phyloP scores from a whole-genome alignment of 495 filamentous ascomycete genomes.

The Penicillium cosmopolitanum region DNA sequence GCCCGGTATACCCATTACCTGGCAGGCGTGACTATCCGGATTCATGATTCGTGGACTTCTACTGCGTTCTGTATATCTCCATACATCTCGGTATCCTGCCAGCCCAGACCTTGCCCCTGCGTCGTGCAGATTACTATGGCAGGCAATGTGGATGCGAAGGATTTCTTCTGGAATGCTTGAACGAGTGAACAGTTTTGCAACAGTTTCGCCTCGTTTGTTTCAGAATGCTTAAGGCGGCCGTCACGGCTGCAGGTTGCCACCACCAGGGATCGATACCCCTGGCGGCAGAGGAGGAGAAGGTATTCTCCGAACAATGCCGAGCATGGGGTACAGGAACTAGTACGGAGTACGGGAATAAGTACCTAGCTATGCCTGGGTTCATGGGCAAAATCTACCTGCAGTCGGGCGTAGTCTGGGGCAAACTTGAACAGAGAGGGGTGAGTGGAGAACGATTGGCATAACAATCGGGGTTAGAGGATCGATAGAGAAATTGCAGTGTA shows the following conservation, averaged over 20 bases:
- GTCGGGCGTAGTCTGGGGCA: neutral
- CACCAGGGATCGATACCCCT: slow-evolving; percentile 3
- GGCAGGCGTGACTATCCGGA: neutral
- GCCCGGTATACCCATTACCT: neutral
- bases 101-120: neutral
- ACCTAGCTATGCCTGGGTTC: neutral
- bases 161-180: slow-evolving; percentile 21
- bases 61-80: neutral
- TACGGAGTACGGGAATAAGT: neutral
- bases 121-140: slow-evolving; percentile 1
- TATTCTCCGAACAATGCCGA: neutral
- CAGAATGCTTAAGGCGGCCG: slow-evolving; percentile 5
- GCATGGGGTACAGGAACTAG: neutral
- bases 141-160: slow-evolving; percentile 12
- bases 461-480: too few species aligned
- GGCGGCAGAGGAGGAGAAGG: neutral
- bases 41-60: neutral
- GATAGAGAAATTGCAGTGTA: too few species aligned
- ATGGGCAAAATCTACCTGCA: neutral
- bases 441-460: too few species aligned
- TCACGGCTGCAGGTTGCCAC: neutral
- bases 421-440: neutral
- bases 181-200: neutral
- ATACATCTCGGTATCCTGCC: neutral
- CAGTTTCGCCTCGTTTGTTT: slow-evolving; percentile 4